Percentiles rank a stretch among this genome's conserved stretches.
These are phyloP conservation scores for Sarcomyxa edulis DNA, from an alignment of 768 basidiomycete genomes.

Conservation along the genomic window DNA sequence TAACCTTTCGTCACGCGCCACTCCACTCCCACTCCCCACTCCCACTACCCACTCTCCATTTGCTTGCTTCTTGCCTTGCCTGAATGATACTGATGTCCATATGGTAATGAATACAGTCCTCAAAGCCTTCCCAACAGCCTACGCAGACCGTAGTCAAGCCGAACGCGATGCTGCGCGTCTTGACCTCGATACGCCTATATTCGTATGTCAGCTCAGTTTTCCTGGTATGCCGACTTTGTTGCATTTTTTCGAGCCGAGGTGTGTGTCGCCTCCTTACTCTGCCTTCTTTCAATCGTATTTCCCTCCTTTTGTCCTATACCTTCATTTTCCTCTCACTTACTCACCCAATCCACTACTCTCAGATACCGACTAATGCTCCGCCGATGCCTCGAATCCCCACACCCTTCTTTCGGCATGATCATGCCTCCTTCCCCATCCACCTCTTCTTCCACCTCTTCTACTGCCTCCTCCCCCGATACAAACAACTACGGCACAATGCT, in stretches of 20 bases:
- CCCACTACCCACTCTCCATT: slow-evolving; percentile 7
- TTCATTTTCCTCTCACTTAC: slow-evolving; percentile 1
- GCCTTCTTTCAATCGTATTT: no score
- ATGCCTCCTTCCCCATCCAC: slow-evolving; percentile 52
- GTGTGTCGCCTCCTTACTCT: slow-evolving; percentile 7
- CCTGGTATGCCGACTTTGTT: slow-evolving; percentile 86
- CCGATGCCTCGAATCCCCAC: slow-evolving; percentile 76
- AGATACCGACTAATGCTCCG: slow-evolving; percentile 95
- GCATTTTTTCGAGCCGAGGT: slow-evolving; percentile 92
- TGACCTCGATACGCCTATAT: slow-evolving; percentile 90
- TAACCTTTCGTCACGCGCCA: slow-evolving; percentile 6
- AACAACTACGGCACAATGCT: slow-evolving; percentile 92
- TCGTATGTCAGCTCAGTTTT: slow-evolving; percentile 86
- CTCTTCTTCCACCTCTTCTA: slow-evolving; percentile 13
- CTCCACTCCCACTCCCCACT: slow-evolving; percentile 3
- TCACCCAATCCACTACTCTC: background rate
- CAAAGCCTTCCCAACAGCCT: slow-evolving; percentile 59
- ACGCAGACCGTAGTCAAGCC: slow-evolving; percentile 55
- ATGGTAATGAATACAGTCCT: slow-evolving; percentile 40
- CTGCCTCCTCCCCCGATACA: slow-evolving; percentile 21
- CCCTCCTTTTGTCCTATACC: no score
- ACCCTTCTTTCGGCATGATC: slow-evolving; percentile 91
- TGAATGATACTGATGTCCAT: background rate
- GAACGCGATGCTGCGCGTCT: slow-evolving; percentile 70
- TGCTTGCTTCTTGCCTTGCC: slow-evolving; percentile 3